phyloP scores from a whole-genome alignment of 2,329 filamentous ascomycete genomes.

The Elsinoe australis region DNA sequence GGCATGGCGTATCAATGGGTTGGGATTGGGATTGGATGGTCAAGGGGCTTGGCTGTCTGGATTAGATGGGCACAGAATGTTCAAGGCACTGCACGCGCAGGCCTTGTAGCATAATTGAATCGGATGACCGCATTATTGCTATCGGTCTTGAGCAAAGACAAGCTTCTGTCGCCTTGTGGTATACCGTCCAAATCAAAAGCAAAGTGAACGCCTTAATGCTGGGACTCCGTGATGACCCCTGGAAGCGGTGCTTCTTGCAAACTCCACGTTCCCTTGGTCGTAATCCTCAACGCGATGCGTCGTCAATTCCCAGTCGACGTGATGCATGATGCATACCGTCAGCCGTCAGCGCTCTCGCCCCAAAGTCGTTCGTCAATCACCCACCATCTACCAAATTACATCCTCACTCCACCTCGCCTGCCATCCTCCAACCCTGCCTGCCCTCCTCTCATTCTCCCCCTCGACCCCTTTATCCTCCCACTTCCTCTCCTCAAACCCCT shows the following conservation, averaged over 20 bases:
- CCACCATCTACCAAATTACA: conserved; percentile 4
- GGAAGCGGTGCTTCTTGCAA: too few relatives aligned
- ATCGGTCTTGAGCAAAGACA: background rate
- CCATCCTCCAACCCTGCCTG: background rate
- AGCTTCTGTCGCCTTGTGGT: background rate
- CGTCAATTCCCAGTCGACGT: too few relatives aligned
- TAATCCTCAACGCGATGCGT: too few relatives aligned
- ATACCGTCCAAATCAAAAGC: background rate
- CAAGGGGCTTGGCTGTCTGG: background rate
- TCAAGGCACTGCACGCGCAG: conserved; percentile 8
- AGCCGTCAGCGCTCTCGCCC: too few relatives aligned
- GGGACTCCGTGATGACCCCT: too few relatives aligned
- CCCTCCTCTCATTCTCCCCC: conserved; percentile 11
- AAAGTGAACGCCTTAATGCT: too few relatives aligned
- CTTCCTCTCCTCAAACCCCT: conserved; percentile 3
- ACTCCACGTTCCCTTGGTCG: too few relatives aligned
- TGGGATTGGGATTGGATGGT: background rate
- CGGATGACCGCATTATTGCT: too few relatives aligned
- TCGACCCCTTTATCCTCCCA: background rate
- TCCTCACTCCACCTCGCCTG: background rate
- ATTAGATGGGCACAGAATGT: background rate
- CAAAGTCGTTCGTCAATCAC: too few relatives aligned
- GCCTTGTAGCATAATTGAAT: conserved; percentile 1
- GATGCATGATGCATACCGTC: too few relatives aligned
- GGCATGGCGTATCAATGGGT: background rate